Evolutionary conservation across 805 yeast species (phyloP), one percentile per base, ranked within the genome.

Genomic region (Tetrapisispora nanseiensis): DNA sequence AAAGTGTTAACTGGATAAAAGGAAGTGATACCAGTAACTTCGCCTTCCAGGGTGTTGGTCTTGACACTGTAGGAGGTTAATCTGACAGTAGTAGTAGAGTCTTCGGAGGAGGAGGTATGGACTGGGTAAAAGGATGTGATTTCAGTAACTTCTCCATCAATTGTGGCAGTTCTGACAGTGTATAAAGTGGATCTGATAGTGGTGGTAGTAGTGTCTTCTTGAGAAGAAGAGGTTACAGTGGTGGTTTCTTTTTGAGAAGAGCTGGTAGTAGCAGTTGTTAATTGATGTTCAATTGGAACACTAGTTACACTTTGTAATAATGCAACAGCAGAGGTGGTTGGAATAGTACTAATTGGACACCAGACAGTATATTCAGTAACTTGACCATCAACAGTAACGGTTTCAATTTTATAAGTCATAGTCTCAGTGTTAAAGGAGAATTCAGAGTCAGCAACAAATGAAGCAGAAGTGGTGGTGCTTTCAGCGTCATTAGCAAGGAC

Each of bases 271-370:
- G 21, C 29, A 23, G 37, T 23, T 4, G 26, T 20, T 5, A 20
- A 10, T 7, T 26, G 13, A 20, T 23, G 6, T 19, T 18, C 24
- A 13, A 32, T 24, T 20, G 35, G 35, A 20, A 32, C 35, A 32
- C 35, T 32, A 16, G 35, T 32, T 15, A 32, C 12, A 20, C 35
- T 32, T 10, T 16, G 16, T 33, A 22, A 22, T 22, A 27, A 19
- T 5, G 27, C n/a, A n/a, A 15, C 16, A 3, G 18, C 21, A 13
- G 27, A 3, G 13, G 33, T n/a, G 32, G 32, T 19, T 6, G 27
- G 4, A 19, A 37, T 10, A 3, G 54, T 57, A 44, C 43, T 51
- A 44, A 52, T 54, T 54, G 68, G 62, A 59, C 62, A 61, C 62
- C 65, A 64, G 23, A 51, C 48, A 21, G 62, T 57, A 45, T 52